A percentile compares a stretch with the other conserved stretches of the same genome.
These are phyloP conservation scores for Neurospora cerealis DNA, from an alignment of 495 filamentous ascomycete species.

Conservation along the genomic window DNA sequence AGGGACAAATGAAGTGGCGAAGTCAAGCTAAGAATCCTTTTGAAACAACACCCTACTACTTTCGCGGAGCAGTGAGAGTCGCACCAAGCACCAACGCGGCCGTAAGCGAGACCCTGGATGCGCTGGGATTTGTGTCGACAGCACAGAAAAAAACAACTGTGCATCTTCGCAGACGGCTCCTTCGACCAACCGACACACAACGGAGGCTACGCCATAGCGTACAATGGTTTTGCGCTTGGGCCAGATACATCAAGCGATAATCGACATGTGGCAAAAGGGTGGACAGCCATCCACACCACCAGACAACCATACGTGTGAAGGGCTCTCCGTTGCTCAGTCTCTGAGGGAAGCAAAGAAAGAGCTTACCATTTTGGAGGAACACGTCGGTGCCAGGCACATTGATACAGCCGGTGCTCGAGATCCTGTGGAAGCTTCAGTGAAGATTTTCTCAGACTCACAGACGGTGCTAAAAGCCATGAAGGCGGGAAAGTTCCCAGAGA, in stretches of 20 bases:
- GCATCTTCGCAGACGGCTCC: neutral
- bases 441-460: neutral
- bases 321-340: neutral
- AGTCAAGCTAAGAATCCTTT: neutral
- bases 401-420: neutral
- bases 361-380: neutral
- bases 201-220: neutral
- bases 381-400: neutral
- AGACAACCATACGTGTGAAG: neutral
- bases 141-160: neutral
- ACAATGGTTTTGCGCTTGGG: neutral
- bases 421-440: neutral
- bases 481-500: neutral
- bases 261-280: neutral
- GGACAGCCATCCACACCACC: neutral
- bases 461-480: neutral
- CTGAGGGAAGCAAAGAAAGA: neutral
- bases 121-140: neutral
- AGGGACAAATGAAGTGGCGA: neutral
- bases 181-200: neutral
- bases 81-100: neutral
- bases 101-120: neutral
- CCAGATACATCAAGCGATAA: neutral
- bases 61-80: neutral
- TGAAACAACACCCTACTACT: neutral